phyloP scores from a whole-genome alignment of 331 rosid species.

The Stylosanthes scabra region DNA sequence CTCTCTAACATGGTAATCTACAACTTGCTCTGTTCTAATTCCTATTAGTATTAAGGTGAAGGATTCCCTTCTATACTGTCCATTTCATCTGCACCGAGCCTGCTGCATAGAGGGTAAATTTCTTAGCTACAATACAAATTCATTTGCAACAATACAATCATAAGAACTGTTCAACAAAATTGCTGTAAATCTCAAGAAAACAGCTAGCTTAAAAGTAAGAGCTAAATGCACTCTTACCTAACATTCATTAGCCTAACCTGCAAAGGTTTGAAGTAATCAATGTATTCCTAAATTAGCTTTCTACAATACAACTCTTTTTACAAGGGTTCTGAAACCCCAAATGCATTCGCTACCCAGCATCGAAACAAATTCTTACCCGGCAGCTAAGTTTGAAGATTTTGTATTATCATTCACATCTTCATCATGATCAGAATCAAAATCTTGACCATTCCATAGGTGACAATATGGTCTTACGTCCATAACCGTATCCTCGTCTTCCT shows the following conservation, averaged over 20 bases:
- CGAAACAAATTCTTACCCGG: slow-evolving; percentile 50
- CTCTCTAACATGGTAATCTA: slow-evolving; percentile 4
- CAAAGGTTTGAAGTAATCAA: no score
- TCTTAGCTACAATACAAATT: slow-evolving; percentile 27
- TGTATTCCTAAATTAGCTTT: no score
- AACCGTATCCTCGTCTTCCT: slow-evolving; percentile 86
- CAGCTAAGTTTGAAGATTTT: slow-evolving; percentile 42
- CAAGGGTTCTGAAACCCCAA: no score
- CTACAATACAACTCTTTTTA: no score
- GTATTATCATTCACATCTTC: slow-evolving; percentile 61
- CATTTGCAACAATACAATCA: slow-evolving; percentile 27
- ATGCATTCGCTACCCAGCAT: no score
- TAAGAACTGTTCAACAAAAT: slow-evolving; percentile 14
- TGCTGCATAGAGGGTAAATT: slow-evolving; percentile 41
- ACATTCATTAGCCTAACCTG: no score
- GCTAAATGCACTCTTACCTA: neutral
- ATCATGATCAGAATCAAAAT: slow-evolving; percentile 80
- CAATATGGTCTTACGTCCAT: slow-evolving; percentile 77
- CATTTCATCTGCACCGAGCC: slow-evolving; percentile 62
- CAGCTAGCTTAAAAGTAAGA: neutral
- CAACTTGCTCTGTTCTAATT: slow-evolving; percentile 21
- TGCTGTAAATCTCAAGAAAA: neutral
- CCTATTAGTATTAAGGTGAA: slow-evolving; percentile 26
- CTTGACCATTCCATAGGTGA: slow-evolving; percentile 81
- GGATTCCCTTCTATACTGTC: slow-evolving; percentile 55